Percentiles rank a stretch among this genome's conserved stretches.
Evolutionary conservation across 768 basidiomycete genomes (phyloP).

Genomic region (Neoboletus brunneissimus): DNA sequence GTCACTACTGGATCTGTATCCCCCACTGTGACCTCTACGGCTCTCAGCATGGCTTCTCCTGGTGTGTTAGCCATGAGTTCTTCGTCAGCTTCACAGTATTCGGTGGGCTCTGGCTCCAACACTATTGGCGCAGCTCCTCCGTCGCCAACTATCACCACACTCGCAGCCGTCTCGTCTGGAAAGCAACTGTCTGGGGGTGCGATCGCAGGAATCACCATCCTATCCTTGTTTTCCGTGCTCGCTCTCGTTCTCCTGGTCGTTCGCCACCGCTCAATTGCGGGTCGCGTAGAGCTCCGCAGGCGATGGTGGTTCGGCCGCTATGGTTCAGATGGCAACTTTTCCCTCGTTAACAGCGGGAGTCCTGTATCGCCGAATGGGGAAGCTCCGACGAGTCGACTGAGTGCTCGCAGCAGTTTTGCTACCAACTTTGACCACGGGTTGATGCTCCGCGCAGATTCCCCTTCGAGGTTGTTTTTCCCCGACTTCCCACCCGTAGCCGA

Average conservation of each 20-base stretch:
- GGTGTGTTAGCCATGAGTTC: background rate
- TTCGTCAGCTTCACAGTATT: constrained; percentile 5
- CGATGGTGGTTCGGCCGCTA: constrained; percentile 45
- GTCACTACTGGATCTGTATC: background rate
- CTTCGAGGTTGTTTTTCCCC: constrained; percentile 25
- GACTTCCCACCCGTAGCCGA: constrained; percentile 56
- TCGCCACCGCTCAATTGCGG: constrained; percentile 44
- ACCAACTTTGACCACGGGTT: constrained; percentile 53
- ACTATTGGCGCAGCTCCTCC: constrained; percentile 15
- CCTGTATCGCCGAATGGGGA: constrained; percentile 15
- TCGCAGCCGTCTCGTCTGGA: constrained; percentile 13
- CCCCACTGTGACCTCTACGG: background rate
- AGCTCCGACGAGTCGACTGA: constrained; percentile 25
- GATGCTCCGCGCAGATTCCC: constrained; percentile 22
- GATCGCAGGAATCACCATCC: constrained; percentile 45
- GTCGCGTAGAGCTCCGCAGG: constrained; percentile 41
- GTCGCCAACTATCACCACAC: constrained; percentile 7
- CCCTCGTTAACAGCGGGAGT: constrained; percentile 9
- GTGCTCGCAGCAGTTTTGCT: constrained; percentile 59
- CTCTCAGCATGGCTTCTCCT: background rate
- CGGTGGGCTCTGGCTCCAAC: constrained; percentile 4
- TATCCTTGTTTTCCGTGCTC: constrained; percentile 33
- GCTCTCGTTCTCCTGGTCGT: constrained; percentile 40
- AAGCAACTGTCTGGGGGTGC: constrained; percentile 41
- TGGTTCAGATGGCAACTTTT: background rate